Evolutionary conservation across 495 filamentous ascomycete species (phyloP).

Genomic region (Trichocladium uniseriatum): DNA sequence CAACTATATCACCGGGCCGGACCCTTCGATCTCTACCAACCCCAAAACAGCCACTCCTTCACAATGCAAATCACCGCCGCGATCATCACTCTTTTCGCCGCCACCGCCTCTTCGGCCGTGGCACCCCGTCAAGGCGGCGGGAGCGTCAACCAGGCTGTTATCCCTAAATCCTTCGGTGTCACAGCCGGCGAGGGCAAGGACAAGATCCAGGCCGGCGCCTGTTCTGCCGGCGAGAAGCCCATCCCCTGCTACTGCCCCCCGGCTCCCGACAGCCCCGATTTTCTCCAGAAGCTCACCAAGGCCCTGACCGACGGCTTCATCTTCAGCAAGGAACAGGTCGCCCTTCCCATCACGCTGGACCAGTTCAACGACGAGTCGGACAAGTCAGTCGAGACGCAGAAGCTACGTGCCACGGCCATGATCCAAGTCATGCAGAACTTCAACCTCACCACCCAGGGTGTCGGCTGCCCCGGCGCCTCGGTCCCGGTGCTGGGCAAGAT

Average conservation of each 20-base stretch:
- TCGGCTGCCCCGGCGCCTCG: conserved; percentile 18
- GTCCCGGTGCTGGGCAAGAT: conserved; percentile 12
- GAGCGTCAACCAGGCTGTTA: conserved; percentile 13
- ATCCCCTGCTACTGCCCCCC: conserved; percentile 24
- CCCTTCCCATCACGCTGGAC: conserved; percentile 12
- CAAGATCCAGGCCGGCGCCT: conserved; percentile 4
- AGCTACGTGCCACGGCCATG: conserved; percentile 18
- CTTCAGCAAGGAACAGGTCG: conserved; percentile 12
- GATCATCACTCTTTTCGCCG: conserved; percentile 6
- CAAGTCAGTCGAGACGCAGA: conserved; percentile 5
- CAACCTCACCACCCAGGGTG: conserved; percentile 12
- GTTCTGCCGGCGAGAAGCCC: conserved; percentile 14
- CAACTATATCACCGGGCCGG: conserved; percentile 4
- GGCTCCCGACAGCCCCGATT: conserved; percentile 11
- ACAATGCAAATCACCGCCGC: conserved; percentile 4
- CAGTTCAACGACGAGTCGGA: conserved; percentile 19
- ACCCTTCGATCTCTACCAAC: not conserved
- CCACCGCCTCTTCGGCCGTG: conserved; percentile 2
- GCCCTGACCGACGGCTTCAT: conserved; percentile 22
- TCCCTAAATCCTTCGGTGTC: conserved; percentile 15
- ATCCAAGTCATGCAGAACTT: conserved; percentile 24
- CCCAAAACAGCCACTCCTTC: conserved; percentile 2
- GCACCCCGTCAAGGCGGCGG: conserved; percentile 3
- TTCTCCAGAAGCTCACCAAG: conserved; percentile 13
- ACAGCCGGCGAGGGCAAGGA: conserved; percentile 3